A percentile compares a stretch with the other conserved stretches of the same genome.
These are phyloP conservation scores for Colletotrichum sojae DNA, from an alignment of 2,329 filamentous ascomycete species.

Conservation along the genomic window DNA sequence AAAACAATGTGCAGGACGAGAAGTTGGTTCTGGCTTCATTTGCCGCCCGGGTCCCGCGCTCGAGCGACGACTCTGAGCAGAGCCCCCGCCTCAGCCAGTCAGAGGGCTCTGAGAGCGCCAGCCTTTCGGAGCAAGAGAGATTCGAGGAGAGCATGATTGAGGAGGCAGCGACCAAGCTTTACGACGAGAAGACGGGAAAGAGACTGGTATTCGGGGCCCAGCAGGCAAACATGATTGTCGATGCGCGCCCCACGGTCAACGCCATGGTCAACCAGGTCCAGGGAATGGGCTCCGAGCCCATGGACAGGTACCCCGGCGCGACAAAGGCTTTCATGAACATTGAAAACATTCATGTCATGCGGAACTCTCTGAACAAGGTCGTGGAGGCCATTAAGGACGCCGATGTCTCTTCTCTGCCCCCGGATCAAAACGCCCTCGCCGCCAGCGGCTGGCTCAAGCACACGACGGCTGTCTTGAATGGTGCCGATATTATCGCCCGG, in stretches of 20 bases:
- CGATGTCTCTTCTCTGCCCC: slow-evolving; percentile 86
- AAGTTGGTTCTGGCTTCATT: slow-evolving; percentile 94
- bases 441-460: slow-evolving; percentile 95
- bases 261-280: slow-evolving; percentile 94
- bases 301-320: slow-evolving; percentile 95
- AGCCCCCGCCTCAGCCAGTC: slow-evolving; percentile 66
- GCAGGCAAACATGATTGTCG: slow-evolving; percentile 94
- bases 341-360: slow-evolving; percentile 99
- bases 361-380: slow-evolving; percentile 88
- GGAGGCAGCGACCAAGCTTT: slow-evolving; percentile 59
- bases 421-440: slow-evolving; percentile 83
- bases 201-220: slow-evolving; percentile 89
- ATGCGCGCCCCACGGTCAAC: slow-evolving; percentile 94
- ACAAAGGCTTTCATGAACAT: slow-evolving; percentile 95
- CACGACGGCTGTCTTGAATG: slow-evolving; percentile 86
- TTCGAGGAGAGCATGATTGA: slow-evolving; percentile 78
- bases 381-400: slow-evolving; percentile 93
- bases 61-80: slow-evolving; percentile 49
- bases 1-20: slow-evolving; percentile 96
- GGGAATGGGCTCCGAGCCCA: slow-evolving; percentile 95
- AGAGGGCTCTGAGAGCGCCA: slow-evolving; percentile 60
- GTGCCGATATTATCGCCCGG: slow-evolving; percentile 85
- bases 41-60: slow-evolving; percentile 72
- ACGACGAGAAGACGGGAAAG: slow-evolving; percentile 73
- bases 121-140: slow-evolving; percentile 74